phyloP scores from a whole-genome alignment of 108 stramenopile species.

The Tribonema minus region DNA sequence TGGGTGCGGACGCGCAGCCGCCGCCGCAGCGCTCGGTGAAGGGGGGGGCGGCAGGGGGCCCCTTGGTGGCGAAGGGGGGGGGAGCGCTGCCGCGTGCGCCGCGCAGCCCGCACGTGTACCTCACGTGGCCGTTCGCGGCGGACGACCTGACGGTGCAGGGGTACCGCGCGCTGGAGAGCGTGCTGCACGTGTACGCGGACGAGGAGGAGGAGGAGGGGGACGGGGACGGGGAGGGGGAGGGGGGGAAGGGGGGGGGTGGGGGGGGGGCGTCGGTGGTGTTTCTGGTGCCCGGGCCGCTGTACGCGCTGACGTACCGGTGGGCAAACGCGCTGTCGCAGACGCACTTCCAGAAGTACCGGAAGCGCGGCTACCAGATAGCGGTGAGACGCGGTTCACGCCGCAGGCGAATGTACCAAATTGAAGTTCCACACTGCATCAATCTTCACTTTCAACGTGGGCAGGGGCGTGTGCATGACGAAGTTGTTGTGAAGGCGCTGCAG shows the following conservation, averaged over 20 bases:
- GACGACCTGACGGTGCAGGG: constrained; percentile 4
- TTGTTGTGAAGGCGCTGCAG: too few relatives aligned
- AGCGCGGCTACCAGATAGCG: constrained; percentile 19
- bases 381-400: too few relatives aligned
- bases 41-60: too few relatives aligned
- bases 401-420: too few relatives aligned
- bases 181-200: constrained; percentile 31
- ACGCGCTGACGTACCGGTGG: constrained; percentile 20
- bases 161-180: constrained; percentile 34
- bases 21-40: too few relatives aligned
- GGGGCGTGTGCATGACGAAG: too few relatives aligned
- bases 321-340: constrained; percentile 17
- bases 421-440: too few relatives aligned
- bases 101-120: neutral
- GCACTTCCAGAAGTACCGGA: constrained; percentile 37
- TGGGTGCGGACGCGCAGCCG: too few relatives aligned
- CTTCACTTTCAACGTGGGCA: too few relatives aligned
- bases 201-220: neutral
- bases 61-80: too few relatives aligned
- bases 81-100: neutral
- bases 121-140: constrained; percentile 18
- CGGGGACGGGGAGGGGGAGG: neutral
- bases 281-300: neutral
- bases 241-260: neutral
- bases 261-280: neutral